Conservation (phyloP, 371 early-diverging fungal species). For the Quaeritorhiza haematococci region DNA sequence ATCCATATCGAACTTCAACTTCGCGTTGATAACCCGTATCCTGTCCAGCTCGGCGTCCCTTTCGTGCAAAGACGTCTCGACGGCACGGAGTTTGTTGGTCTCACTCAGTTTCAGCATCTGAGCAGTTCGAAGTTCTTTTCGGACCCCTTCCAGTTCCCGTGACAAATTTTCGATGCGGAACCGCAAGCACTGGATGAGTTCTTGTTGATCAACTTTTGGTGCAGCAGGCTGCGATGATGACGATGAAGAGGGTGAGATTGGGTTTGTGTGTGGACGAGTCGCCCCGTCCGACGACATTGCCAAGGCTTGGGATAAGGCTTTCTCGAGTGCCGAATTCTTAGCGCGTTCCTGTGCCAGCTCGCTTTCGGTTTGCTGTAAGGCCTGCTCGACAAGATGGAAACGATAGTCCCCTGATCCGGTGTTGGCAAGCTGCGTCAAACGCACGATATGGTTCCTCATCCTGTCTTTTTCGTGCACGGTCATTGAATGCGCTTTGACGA, state of each 20-base stretch:
- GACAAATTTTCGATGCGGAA: conserved; percentile 10
- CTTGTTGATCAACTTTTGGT: not conserved
- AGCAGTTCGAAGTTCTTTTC: conserved; percentile 6
- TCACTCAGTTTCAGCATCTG: conserved; percentile 13
- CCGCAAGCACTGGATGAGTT: conserved; percentile 9
- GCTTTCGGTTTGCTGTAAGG: conserved; percentile 19
- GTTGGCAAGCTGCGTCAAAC: conserved; percentile 18
- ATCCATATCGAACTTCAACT: conserved; percentile 14
- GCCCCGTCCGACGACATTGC: not conserved
- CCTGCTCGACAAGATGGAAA: conserved; percentile 12
- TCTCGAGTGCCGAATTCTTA: conserved; percentile 5
- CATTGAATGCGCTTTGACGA: conserved; percentile 14
- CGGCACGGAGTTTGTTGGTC: conserved; percentile 15
- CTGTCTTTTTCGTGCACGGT: conserved; percentile 16
- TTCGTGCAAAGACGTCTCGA: conserved; percentile 9
- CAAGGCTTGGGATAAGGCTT: not conserved
- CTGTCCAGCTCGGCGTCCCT: conserved; percentile 10
- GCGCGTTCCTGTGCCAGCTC: conserved; percentile 14
- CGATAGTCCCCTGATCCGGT: not conserved
- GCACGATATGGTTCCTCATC: conserved; percentile 18
- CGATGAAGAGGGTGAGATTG: no score
- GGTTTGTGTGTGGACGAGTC: no score
- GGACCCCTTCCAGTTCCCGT: not conserved
- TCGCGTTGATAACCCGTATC: not conserved
- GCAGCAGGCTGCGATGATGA: no score